Evolutionary conservation across 345 rosid genomes (phyloP), one percentile per base, ranked within the genome.

Genomic region (Camelina neglecta): DNA sequence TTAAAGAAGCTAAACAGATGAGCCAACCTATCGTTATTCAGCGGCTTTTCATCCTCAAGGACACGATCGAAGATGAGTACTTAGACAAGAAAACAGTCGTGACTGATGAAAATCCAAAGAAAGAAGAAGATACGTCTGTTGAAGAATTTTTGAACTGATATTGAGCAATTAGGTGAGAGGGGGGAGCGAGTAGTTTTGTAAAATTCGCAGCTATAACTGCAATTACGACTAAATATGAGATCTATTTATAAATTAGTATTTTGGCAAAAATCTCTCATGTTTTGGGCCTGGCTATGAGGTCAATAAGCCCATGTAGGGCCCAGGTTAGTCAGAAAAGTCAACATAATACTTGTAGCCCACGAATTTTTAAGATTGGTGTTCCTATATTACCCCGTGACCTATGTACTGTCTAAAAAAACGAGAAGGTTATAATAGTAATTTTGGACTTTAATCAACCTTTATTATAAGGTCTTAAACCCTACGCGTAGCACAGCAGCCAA

Each of bases 41-140:
- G 67, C 83, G 99, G 83, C 79, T 95, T 51, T 85, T 88, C 79
- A 84, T 95, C 83, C 91, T 92, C 48, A 87, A 90, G 77, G 91
- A 95, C 64, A 95, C 93, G 1, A 83, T 90, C 6, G 97, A 92
- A 78, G 91, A 85, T 10, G 99, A 95, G 80, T 95, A 95, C 84
- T 48, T 90, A 71, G 93, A 81, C 56, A 79, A 80, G 74, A 62
- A 73, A 73, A 73, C 77, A 6, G 11, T 56, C 0, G 55, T 26
- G 15, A 26, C 69, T 18, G 74, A 73, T 61, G 78, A 41, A 4
- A 45, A 33, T 36, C 51, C 47, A 0, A 67, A 79, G 41, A 79
- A 79, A 41, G 78, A 67, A 76, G 84, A 63, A 0, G 72, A 79
- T 48, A 67, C 74, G 8, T 57, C 82, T 12, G 67, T 71, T 64